Evolutionary conservation across 1,284 basidiomycete genomes (phyloP), one percentile per base, ranked within the genome.

Genomic region (Lentinus polychrous): DNA sequence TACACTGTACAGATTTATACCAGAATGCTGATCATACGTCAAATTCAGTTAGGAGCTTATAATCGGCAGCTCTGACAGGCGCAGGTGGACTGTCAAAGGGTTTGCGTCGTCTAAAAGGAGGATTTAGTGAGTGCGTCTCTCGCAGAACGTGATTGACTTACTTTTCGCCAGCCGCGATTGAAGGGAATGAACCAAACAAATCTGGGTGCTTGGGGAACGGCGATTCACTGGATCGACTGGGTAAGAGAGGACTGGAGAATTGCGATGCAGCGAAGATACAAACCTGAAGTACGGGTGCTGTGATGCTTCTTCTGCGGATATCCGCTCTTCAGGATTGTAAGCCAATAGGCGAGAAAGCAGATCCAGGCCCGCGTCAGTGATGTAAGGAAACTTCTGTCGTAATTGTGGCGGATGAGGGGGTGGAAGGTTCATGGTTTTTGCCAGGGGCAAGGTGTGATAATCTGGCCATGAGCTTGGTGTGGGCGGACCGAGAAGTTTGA

Each of bases 141-240:
- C 18, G 14, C 33, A 17, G 7, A 40, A 24, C 41, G 31, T 45
- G 11, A 2, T 17, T 14, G 35, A 74, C 84, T 50, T 59, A 93
- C 92, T 85, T 91, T 69, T 99, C 96, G 18, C 96, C 96, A 2
- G 93, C 93, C n/a, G 96, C 96, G 17, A 88, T 81, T 36, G 91
- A 94, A 14, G 96, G 96, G 67, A 99, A 99, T 1, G 91, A 95
- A 1, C 91, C 83, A 66, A 99, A 99, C 47, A 95, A 72, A 61
- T 97, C 94, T n/a, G 94, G 92, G 65, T 99, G 95, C 60, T 99
- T 98, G 0, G 96, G 95, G 35, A 89, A 67, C 0, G 96, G 96
- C 0, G 90, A 85, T 68, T 99, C 96, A 3, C 91, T 94, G 59
- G 3, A 49, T 41, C 37, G 38, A 40, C 46, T 33, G 31, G n/a